Evolutionary conservation across 371 early-diverging fungal species (phyloP), one percentile per base, ranked within the genome.

Genomic region (Globomyces sp.): DNA sequence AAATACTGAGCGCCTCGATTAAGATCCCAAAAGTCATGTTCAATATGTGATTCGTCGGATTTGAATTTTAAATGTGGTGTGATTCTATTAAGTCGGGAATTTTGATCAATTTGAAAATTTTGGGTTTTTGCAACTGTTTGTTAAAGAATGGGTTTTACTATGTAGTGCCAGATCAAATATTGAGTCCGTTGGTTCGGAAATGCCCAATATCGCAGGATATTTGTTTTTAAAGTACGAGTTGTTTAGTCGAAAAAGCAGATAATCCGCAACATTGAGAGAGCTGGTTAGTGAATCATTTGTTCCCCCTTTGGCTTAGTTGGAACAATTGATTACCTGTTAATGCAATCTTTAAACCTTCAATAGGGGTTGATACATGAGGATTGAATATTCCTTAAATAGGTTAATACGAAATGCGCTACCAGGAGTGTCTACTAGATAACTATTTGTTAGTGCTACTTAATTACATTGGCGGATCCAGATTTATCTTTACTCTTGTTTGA

Each of bases 261-360:
- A 97, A 71, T 95, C 95, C 0, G 86, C 93, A 68, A 95, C 86
- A 41, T 91, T 81, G 70, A 83, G 78, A 60, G 89, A 87, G 57
- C 92, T 92, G 2, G 91, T 87, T 34, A 94, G 74, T 66, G 90
- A 86, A 71, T 95, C 95, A 2, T 89, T 88, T 41, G 94, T 93
- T 3, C 92, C 93, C 24, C 24, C 24, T 24, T 24, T 24, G 24
- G 24, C 24, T 24, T 24, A 24, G 24, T 24, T 24, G 24, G 24
- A 24, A 24, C 24, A 24, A 24, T 24, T 24, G 24, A 24, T 24
- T 24, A 45, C 93, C 89, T 82, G 51, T 59, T 44, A 80, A 48
- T 0, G 78, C 73, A 36, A 77, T 71, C 52, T 77, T 70, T 3
- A 80, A 60, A 0, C 72, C 72, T 43, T 77, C 65, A 2, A 75